Base-by-base conservation (phyloP, 768 basidiomycete species). In the Suillus fuscotomentosus region DNA sequence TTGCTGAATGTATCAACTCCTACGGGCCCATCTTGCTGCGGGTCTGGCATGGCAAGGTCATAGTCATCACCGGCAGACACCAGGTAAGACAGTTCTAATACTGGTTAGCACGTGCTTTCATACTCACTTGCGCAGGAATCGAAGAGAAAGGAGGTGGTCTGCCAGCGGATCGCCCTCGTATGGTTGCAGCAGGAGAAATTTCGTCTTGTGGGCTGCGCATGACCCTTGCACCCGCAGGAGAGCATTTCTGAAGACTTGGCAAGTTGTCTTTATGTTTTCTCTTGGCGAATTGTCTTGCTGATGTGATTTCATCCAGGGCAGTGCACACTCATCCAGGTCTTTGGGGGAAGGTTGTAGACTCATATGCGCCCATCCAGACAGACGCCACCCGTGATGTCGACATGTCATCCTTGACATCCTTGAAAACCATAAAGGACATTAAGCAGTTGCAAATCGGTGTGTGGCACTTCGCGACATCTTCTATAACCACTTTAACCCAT, bases 11-110 rank as follows among this genome's bases (percentile, higher is more conserved):
- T 83, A 82, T 84, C 10, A 79, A 86, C 68, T 70, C 82, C 66
- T 89, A 89, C 65, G 88, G 88, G 0, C 84, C 88, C 0, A 77
- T 88, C 67, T 82, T 84, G 0, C 71, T 89, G 2, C 79, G 83
- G 1, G 77, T 85, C 63, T 87, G 88, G 31, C 67, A 70, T 9
- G 20, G 43, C 20, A 75, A 61, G 42, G 31, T 41, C 31, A 77
- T 75, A 70, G 42, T 76, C 14, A 74, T 76, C 65, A 73, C 77
- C 27, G 76, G 75, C 3, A 72, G 76, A 0, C 70, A 84, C 59
- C 77, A 85, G 70, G 76, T 76, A 13, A 66, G 66, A 6, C 15
- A 6, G 55, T n/a, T 13, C 38, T 11, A 10, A 43, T 38, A 2
- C 15, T 31, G 31, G 3, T 20, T 3, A 20, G 7, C 27, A 6